These are phyloP conservation scores for Diplotaxis tenuifolia DNA, from an alignment of 345 rosid genomes.

Conservation along the genomic window DNA sequence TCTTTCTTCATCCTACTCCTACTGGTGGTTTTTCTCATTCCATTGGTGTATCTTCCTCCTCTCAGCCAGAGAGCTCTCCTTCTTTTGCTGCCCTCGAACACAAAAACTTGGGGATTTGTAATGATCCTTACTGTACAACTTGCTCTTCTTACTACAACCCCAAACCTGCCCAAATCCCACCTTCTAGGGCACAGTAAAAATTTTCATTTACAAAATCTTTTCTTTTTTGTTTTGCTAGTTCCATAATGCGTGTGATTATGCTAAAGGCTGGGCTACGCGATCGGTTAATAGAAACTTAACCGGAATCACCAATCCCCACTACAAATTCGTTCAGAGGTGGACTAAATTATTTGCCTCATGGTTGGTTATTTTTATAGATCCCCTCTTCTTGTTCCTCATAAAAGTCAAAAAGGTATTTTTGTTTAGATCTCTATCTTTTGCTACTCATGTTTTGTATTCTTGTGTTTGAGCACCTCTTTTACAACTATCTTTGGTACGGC, in stretches of 20 bases:
- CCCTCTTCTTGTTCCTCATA: conserved; percentile 77
- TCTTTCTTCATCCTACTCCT: conserved; percentile 23
- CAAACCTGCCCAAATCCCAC: conserved; percentile 37
- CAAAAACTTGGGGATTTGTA: conserved; percentile 57
- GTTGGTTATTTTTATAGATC: conserved; percentile 76
- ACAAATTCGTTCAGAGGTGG: conserved; percentile 60
- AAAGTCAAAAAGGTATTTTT: conserved; percentile 45
- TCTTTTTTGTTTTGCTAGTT: conserved; percentile 42
- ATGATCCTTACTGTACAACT: conserved; percentile 88
- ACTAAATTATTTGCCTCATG: conserved; percentile 46
- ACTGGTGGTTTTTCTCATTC: neutral
- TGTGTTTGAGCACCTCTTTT: neutral
- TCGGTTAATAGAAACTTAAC: conserved; percentile 42
- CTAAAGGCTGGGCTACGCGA: conserved; percentile 76
- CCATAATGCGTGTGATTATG: conserved; percentile 65
- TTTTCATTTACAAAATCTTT: neutral
- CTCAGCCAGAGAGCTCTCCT: neutral
- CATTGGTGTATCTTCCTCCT: conserved; percentile 1
- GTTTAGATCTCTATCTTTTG: neutral
- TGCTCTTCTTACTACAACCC: conserved; percentile 65
- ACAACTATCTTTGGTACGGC: neutral
- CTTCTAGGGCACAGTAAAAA: conserved; percentile 25
- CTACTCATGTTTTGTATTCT: neutral
- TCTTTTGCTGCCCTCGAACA: neutral
- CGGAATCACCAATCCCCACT: conserved; percentile 83